Evolutionary conservation across 345 rosid genomes (phyloP), one percentile per base, ranked within the genome.

Genomic region (Nephelium lappaceum): DNA sequence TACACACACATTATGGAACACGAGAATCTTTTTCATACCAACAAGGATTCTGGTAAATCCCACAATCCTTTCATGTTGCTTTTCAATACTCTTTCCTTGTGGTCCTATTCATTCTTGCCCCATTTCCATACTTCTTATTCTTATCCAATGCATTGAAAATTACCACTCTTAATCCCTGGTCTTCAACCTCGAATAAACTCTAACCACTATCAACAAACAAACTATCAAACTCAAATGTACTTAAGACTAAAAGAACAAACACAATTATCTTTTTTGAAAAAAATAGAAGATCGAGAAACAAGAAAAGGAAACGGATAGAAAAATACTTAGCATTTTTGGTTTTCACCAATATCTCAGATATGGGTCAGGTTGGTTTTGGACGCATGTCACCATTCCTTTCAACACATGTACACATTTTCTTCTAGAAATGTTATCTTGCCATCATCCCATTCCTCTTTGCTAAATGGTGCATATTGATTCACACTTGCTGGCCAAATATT

Each of bases 401-500:
- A 60, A 19, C 16, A 69, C 41, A 38, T 47, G 80, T 73, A 31
- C 77, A 81, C 86, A 69, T 85, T 91, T 45, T 84, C 87, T 71
- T 95, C 93, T 4, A 93, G 97, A 74, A 91, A 72, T 78, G 88
- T 81, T 68, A 79, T 72, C 69, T 57, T 74, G 68, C 70, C 88
- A 86, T 91, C 94, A 78, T 87, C 85, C 95, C 95, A 91, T 84
- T 93, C 95, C 72, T 89, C 97, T 80, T 93, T 94, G 47, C 87
- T 25, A 66, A 91, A 93, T 1, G 94, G 95, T 0, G 97, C 97
- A 84, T 91, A 91, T 42, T 93, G 87, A 67, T 88, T 90, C 77
- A 91, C 98, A 67, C 85, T 92, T 31, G 98, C 98, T 51, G 98
- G 97, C 74, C 98, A 98, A 71, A 93, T 90, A 80, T 91, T 90